phyloP scores from a whole-genome alignment of 208 protist genomes.

The Acanthamoeba triangularis region DNA sequence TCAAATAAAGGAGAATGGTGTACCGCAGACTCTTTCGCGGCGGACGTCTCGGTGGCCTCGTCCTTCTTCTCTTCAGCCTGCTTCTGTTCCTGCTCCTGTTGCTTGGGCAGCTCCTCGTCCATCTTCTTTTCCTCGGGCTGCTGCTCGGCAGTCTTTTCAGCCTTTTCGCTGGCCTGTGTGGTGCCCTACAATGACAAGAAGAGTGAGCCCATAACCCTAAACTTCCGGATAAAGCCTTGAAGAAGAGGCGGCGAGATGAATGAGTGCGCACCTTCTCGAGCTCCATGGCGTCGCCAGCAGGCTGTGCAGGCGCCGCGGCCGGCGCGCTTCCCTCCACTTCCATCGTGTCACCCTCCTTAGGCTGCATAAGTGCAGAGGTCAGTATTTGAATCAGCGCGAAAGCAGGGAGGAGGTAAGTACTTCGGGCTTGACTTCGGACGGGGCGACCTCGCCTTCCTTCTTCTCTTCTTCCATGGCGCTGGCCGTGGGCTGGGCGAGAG shows the following conservation, averaged over 20 bases:
- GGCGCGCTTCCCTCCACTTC: slow-evolving; percentile 47
- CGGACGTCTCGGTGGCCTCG: background rate
- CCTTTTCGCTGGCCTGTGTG: background rate
- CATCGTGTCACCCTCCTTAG: slow-evolving; percentile 1
- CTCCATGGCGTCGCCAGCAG: slow-evolving; percentile 12
- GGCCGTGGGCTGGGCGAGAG: no score
- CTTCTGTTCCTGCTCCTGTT: background rate
- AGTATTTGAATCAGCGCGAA: background rate
- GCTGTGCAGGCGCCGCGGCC: background rate
- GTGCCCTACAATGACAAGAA: no score
- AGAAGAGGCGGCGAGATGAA: background rate
- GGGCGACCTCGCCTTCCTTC: background rate
- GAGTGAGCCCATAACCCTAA: background rate
- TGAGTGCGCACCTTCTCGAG: background rate
- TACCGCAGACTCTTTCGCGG: background rate
- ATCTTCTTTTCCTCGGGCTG: background rate
- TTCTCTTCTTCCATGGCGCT: background rate
- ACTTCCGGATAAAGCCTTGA: background rate
- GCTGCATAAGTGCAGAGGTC: background rate
- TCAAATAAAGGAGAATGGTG: no score
- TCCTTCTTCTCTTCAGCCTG: background rate
- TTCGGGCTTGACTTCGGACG: background rate
- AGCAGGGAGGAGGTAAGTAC: background rate
- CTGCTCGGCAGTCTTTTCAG: background rate
- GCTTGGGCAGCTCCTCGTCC: background rate